Percentiles rank a stretch among this genome's conserved stretches.
Evolutionary conservation across 495 filamentous ascomycete genomes (phyloP).

Genomic region (Talaromyces borbonicus): DNA sequence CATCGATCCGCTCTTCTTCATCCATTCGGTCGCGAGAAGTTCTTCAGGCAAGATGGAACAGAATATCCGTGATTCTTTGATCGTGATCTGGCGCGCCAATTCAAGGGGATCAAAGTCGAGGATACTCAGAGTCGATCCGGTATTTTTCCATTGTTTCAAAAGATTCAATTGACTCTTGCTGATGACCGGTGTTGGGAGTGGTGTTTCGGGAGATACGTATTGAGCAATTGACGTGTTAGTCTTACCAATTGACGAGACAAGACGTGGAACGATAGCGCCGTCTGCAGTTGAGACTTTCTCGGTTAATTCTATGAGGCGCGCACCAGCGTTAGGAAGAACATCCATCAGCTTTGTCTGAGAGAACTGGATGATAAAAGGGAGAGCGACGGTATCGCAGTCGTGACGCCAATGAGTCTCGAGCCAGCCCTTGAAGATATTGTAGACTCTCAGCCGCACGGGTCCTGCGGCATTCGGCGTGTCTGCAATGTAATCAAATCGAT

Average conservation of each 20-base stretch:
- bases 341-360: conserved; percentile 59
- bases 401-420: conserved; percentile 91
- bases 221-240: conserved; percentile 62
- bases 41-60: conserved; percentile 90
- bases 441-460: conserved; percentile 82
- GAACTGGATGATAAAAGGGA: conserved; percentile 68
- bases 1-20: conserved; percentile 64
- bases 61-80: conserved; percentile 90
- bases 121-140: conserved; percentile 60
- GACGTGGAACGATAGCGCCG: conserved; percentile 71
- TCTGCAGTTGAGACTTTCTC: conserved; percentile 71
- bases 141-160: conserved; percentile 64
- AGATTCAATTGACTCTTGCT: conserved; percentile 65
- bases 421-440: conserved; percentile 97
- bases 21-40: conserved; percentile 90
- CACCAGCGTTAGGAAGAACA: conserved; percentile 65
- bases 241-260: conserved; percentile 84
- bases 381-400: conserved; percentile 62
- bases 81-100: conserved; percentile 82
- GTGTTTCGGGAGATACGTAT: conserved; percentile 58
- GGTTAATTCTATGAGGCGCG: conserved; percentile 65
- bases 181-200: conserved; percentile 58
- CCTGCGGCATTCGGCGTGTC: conserved; percentile 61
- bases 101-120: conserved; percentile 91
- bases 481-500: conserved; percentile 85